A percentile compares a stretch with the other conserved stretches of the same genome.
These are phyloP conservation scores for Candida endomychidarum DNA, from an alignment of 805 yeast species.

Conservation along the genomic window DNA sequence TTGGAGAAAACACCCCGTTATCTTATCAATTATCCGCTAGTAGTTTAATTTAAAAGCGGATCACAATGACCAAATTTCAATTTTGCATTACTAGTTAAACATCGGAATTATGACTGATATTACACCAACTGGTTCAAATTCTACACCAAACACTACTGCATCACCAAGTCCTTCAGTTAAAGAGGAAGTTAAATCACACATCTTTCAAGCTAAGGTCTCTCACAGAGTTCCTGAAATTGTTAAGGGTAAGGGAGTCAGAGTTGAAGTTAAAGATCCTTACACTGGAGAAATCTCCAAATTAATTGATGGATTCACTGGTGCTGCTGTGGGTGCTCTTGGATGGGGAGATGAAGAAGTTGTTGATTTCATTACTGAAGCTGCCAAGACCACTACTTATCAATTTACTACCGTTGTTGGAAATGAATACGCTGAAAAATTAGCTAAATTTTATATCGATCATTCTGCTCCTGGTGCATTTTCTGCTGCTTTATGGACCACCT, in stretches of 20 bases:
- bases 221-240: constrained; percentile 40
- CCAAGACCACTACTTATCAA: constrained; percentile 22
- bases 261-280: constrained; percentile 39
- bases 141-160: constrained; percentile 15
- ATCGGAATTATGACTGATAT: constrained; percentile 1
- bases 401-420: constrained; percentile 25
- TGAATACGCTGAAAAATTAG: constrained; percentile 25
- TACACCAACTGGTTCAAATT: neutral
- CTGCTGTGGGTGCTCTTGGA: constrained; percentile 36
- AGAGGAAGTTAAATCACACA: constrained; percentile 28
- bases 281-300: constrained; percentile 32
- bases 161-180: constrained; percentile 16
- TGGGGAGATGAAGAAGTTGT: constrained; percentile 29
- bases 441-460: constrained; percentile 29
- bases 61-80: too few relatives aligned
- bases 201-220: constrained; percentile 44
- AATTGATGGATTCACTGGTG: constrained; percentile 30
- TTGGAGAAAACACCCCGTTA: too few relatives aligned
- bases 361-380: constrained; percentile 22
- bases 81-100: too few relatives aligned
- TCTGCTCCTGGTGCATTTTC: constrained; percentile 47
- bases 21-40: constrained; percentile 1
- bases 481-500: constrained; percentile 39
- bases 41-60: neutral
- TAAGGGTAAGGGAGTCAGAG: constrained; percentile 42